Evolutionary conservation across 2,329 filamentous ascomycete genomes (phyloP).

Genomic region (Monilinia fructigena): DNA sequence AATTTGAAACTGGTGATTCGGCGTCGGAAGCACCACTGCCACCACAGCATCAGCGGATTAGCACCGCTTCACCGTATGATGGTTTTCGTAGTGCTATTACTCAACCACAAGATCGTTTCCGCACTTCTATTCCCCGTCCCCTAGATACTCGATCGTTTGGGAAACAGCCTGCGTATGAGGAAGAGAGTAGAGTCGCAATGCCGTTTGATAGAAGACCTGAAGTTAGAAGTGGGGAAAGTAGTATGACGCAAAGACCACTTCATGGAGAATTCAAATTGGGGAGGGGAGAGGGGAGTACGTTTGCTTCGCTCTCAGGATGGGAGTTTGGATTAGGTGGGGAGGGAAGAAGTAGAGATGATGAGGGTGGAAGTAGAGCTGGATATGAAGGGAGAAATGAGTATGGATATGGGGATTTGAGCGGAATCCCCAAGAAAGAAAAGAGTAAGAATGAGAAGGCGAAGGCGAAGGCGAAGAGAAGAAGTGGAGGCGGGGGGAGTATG

Average conservation of each 20-base stretch:
- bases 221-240: background rate
- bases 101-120: background rate
- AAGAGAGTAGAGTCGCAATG: background rate
- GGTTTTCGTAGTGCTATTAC: background rate
- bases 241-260: background rate
- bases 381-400: background rate
- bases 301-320: background rate
- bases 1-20: background rate
- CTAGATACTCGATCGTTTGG: background rate
- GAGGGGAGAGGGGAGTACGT: background rate
- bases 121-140: background rate
- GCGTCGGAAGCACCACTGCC: background rate
- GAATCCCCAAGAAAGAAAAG: background rate
- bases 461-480: no score
- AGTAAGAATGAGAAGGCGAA: background rate
- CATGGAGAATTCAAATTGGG: background rate
- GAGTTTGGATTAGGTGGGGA: background rate
- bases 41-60: background rate
- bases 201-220: background rate
- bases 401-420: background rate
- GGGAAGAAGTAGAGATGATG: no score
- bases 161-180: background rate
- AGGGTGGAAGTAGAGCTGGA: background rate
- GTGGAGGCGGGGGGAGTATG: no score
- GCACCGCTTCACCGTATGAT: background rate